Evolutionary conservation across 768 basidiomycete species (phyloP).

Genomic region (Tubosaeta sp.): DNA sequence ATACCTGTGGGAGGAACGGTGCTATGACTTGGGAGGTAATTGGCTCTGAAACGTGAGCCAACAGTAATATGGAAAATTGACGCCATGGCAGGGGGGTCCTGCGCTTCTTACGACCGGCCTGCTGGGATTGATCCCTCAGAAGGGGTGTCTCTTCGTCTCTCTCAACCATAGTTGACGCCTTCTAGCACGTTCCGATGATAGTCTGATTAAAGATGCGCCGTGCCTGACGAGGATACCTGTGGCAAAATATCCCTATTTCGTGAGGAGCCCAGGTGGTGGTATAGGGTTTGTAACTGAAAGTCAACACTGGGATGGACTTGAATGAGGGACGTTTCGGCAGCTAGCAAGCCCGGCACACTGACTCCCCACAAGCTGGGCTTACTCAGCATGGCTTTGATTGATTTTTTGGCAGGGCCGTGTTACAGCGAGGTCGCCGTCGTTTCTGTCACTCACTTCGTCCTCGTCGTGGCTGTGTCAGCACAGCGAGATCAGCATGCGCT

Average conservation of each 20-base stretch:
- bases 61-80: constrained; percentile 63
- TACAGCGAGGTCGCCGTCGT: too few relatives aligned
- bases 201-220: not conserved
- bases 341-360: too few relatives aligned
- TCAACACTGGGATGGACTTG: not conserved
- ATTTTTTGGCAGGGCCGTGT: too few relatives aligned
- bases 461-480: too few relatives aligned
- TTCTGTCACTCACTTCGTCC: too few relatives aligned
- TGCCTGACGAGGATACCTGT: not conserved
- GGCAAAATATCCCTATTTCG: not conserved
- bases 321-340: not conserved
- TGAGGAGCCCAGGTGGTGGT: not conserved
- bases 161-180: not conserved
- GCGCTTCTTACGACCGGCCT: constrained; percentile 21
- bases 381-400: not conserved
- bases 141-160: constrained; percentile 62
- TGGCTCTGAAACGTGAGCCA: constrained; percentile 73
- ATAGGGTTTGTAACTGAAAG: not conserved
- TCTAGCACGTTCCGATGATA: not conserved
- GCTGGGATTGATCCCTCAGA: constrained; percentile 26
- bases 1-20: constrained; percentile 64
- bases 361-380: not conserved
- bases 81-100: constrained; percentile 61
- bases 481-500: too few relatives aligned
- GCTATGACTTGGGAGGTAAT: constrained; percentile 69